These are phyloP conservation scores for Porcisia hertigi DNA, from an alignment of 208 protist genomes.

Conservation along the genomic window DNA sequence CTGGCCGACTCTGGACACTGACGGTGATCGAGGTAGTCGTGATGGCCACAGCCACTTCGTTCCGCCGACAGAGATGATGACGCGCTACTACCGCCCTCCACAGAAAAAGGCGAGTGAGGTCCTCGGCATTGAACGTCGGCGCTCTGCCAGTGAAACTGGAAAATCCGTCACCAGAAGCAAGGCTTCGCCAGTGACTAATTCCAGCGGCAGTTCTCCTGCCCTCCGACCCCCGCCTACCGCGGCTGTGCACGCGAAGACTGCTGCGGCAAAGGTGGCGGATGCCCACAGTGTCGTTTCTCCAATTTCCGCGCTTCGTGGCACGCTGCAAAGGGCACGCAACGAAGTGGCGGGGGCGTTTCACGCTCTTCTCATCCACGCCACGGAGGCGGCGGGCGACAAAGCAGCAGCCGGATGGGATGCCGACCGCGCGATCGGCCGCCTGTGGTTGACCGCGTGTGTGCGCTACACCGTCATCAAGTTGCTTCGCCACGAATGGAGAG, in stretches of 20 bases:
- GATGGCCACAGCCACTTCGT: slow-evolving; percentile 36
- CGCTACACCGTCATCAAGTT: slow-evolving; percentile 41
- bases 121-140: not conserved
- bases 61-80: slow-evolving; percentile 35
- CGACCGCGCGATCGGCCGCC: slow-evolving; percentile 12
- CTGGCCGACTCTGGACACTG: slow-evolving; percentile 27
- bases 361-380: not conserved
- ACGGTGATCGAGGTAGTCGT: not conserved
- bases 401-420: not conserved
- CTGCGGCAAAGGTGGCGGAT: not conserved
- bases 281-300: slow-evolving; percentile 5
- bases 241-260: not conserved
- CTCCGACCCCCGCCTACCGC: not conserved
- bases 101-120: not conserved
- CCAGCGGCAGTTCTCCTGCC: not conserved
- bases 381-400: slow-evolving; percentile 1
- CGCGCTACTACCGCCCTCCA: slow-evolving; percentile 10
- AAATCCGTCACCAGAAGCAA: not conserved
- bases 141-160: not conserved
- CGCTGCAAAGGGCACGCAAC: not conserved
- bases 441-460: slow-evolving; percentile 35
- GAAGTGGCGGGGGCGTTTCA: slow-evolving; percentile 7
- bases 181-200: not conserved
- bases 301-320: not conserved
- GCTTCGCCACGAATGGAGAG: slow-evolving; percentile 29